A percentile compares a stretch with the other conserved stretches of the same genome.
Evolutionary conservation across 139 green algal genomes (phyloP).

Genomic region (Raphidocelis subcapitata): DNA sequence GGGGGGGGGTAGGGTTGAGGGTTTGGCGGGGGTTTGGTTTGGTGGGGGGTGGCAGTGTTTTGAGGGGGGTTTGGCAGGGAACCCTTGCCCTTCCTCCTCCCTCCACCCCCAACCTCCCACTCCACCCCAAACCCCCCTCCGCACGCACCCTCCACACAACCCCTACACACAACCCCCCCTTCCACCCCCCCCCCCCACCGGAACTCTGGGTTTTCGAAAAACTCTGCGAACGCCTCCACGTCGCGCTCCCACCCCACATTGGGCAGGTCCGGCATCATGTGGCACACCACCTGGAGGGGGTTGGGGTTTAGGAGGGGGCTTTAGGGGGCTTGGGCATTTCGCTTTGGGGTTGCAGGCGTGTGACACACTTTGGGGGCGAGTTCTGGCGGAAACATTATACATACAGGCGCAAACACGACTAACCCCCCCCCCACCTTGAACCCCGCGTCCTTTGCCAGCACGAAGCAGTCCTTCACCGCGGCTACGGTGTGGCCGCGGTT

Average conservation of each 20-base stretch:
- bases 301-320: not conserved
- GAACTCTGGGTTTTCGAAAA: conserved; percentile 97
- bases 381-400: too few relatives aligned
- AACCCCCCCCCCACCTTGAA: conserved; percentile 75
- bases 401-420: not conserved
- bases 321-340: not conserved
- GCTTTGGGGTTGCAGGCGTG: not conserved
- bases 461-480: conserved; percentile 92
- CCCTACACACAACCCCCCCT: too few relatives aligned
- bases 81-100: too few relatives aligned
- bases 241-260: conserved; percentile 97
- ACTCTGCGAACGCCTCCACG: conserved; percentile 95
- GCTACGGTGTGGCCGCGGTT: conserved; percentile 78
- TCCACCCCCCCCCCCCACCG: too few relatives aligned
- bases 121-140: conserved; percentile 25
- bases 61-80: too few relatives aligned
- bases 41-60: too few relatives aligned
- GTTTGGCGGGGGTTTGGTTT: too few relatives aligned
- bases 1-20: too few relatives aligned
- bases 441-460: conserved; percentile 89
- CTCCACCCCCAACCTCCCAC: too few relatives aligned
- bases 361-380: too few relatives aligned
- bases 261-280: conserved; percentile 99
- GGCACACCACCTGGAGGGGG: conserved; percentile 76
- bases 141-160: too few relatives aligned